A percentile compares a stretch with the other conserved stretches of the same genome.
phyloP scores from a whole-genome alignment of 1,139 yeast species.

The Geotrichum candidum region DNA sequence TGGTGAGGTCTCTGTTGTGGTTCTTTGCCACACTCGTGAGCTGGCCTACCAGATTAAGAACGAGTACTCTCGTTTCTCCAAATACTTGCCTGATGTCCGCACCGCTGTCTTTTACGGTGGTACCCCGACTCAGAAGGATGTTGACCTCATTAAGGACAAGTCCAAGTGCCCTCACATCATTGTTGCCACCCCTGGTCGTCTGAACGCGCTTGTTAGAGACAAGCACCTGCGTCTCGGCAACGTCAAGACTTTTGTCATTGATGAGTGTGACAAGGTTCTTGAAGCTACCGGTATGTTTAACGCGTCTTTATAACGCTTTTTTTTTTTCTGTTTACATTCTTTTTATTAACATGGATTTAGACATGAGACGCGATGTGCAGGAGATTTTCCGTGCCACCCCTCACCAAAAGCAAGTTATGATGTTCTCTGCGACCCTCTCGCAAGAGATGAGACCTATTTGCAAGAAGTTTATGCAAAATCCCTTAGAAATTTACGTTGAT shows the following conservation, averaged over 20 bases:
- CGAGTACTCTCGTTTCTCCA: conserved; percentile 95
- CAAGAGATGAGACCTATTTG: conserved; percentile 95
- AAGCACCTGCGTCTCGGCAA: conserved; percentile 81
- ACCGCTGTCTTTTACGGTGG: conserved; percentile 98
- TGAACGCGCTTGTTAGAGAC: conserved; percentile 89
- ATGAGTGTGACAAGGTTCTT: conserved; percentile 97
- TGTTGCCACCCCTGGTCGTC: conserved; percentile 98
- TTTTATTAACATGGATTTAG: conserved; percentile 35
- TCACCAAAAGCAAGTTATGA: conserved; percentile 98
- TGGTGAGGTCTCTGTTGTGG: conserved; percentile 92
- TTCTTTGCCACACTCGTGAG: conserved; percentile 97
- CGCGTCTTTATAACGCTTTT: not conserved
- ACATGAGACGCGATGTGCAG: conserved; percentile 98
- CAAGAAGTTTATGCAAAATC: conserved; percentile 97
- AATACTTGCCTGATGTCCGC: conserved; percentile 96
- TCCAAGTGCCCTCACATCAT: conserved; percentile 95
- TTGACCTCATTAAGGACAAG: conserved; percentile 82
- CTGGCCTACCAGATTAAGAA: conserved; percentile 97
- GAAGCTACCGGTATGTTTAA: conserved; percentile 39
- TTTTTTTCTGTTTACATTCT: conserved; percentile 33
- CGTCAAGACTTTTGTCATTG: conserved; percentile 91
- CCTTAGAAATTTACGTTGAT: conserved; percentile 94
- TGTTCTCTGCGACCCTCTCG: conserved; percentile 95
- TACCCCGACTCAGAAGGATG: conserved; percentile 78
- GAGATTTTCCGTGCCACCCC: conserved; percentile 97